Evolutionary conservation across 495 filamentous ascomycete species (phyloP).

Genomic region (Aspergillus haitiensis): DNA sequence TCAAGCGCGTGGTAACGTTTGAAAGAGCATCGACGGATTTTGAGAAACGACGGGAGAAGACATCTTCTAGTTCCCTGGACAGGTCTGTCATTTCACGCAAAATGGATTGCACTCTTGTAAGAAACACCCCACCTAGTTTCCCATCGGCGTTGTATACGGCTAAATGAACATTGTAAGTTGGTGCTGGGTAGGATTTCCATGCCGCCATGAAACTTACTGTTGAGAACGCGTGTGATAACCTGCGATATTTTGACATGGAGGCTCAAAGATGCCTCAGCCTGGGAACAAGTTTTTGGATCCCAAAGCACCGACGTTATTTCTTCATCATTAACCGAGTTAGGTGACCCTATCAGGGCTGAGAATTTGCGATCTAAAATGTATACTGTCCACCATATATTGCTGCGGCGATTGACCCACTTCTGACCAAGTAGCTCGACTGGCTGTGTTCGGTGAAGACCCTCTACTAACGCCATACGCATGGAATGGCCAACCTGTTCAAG

Average conservation of each 20-base stretch:
- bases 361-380: slow-evolving; percentile 36
- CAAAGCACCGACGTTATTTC: slow-evolving; percentile 31
- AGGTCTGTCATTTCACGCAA: slow-evolving; percentile 31
- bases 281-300: slow-evolving; percentile 24
- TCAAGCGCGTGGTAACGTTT: slow-evolving; percentile 34
- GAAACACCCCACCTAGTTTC: slow-evolving; percentile 29
- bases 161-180: slow-evolving; percentile 12
- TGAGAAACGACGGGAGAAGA: slow-evolving; percentile 31
- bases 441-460: slow-evolving; percentile 33
- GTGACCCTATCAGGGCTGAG: slow-evolving; percentile 32
- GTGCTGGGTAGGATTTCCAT: not conserved
- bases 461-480: slow-evolving; percentile 35
- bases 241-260: slow-evolving; percentile 35
- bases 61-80: slow-evolving; percentile 29
- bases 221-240: slow-evolving; percentile 29
- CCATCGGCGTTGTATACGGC: slow-evolving; percentile 36
- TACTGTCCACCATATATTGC: slow-evolving; percentile 37
- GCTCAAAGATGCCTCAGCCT: slow-evolving; percentile 29
- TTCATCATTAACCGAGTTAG: slow-evolving; percentile 30
- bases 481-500: slow-evolving; percentile 32
- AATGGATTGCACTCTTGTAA: slow-evolving; percentile 30
- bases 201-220: slow-evolving; percentile 14
- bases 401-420: slow-evolving; percentile 27
- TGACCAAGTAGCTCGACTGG: slow-evolving; percentile 29
- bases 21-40: slow-evolving; percentile 30